Evolutionary conservation across 1,284 basidiomycete species (phyloP), one percentile per base, ranked within the genome.

Genomic region (Ustilago loliicola): DNA sequence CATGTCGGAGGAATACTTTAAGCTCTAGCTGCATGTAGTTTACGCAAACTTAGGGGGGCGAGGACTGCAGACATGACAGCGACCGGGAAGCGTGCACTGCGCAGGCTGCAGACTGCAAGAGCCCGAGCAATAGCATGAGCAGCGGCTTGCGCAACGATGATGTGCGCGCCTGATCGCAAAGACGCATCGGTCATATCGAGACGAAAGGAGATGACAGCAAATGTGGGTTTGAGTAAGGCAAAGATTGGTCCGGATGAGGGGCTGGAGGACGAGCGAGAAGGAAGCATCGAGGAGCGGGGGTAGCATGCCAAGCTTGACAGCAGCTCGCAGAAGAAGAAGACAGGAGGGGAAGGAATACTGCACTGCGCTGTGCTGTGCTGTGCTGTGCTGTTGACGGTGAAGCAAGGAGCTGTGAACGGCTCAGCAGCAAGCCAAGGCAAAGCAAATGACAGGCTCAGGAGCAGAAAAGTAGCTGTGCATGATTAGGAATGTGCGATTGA

Each of bases 1-100:
- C 54, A 61, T 57, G 36, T 62, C 59, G 63, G 60, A 62, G 52
- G 30, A 47, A 50, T 38, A 29, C 30, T 32, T 45, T 66, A 63
- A 67, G 57, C 64, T 72, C 60, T 63, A 19, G 25, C 61, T 63
- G 70, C 64, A 66, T 63, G 23, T n/a, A 61, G 57, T 15, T 19
- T 3, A 21, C 15, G n/a, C 38, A n/a, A 7, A 25, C 30, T 11
- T 25, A 62, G 32, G 21, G 52, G 6, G 42, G 23, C n/a, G 38
- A 25, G 32, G 27, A 29, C 42, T 50, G 57, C 57, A 51, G 23
- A 45, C 48, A 51, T 17, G 36, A 61, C 50, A 69, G 57, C 32
- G 32, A n/a, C 30, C 58, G 32, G 48, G 3, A 40, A 19, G 47
- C 23, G 34, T 53, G 45, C 11, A 15, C 36, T 38, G 36, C 36